Conservation (phyloP, 208 protist genomes). For the Trypanosoma caninum region DNA sequence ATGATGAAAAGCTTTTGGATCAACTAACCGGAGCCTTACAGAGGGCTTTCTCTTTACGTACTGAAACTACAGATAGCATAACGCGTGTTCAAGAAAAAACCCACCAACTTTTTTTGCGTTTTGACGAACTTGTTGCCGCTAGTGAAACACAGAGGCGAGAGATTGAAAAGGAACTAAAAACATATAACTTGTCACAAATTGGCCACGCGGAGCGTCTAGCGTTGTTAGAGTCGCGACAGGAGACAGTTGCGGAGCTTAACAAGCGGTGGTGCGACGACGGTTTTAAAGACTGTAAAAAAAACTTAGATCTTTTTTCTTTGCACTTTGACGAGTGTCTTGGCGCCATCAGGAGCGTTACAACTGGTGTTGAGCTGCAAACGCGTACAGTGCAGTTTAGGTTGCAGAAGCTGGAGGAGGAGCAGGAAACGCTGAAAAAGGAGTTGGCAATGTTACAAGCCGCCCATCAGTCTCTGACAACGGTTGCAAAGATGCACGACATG, state of each 20-base stretch:
- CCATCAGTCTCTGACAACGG: neutral
- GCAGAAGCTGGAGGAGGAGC: conserved; percentile 16
- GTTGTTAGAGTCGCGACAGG: neutral
- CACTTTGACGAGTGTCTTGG: conserved; percentile 1
- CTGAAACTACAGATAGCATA: neutral
- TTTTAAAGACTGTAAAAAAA: neutral
- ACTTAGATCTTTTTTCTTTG: neutral
- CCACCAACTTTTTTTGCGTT: conserved; percentile 3
- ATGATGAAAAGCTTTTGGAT: conserved; percentile 1
- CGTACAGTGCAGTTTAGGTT: conserved; percentile 9
- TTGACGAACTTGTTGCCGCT: neutral
- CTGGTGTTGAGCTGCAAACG: neutral
- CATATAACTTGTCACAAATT: neutral
- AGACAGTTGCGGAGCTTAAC: neutral
- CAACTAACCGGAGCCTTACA: neutral
- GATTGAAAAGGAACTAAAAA: neutral
- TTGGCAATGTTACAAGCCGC: neutral
- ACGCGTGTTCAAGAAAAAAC: neutral
- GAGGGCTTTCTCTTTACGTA: neutral
- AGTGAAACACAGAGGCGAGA: neutral
- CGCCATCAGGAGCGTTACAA: neutral
- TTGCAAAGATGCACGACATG: neutral
- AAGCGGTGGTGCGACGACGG: neutral
- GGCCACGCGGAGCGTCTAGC: neutral
- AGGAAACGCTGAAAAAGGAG: conserved; percentile 1